phyloP scores from a whole-genome alignment of 2,329 filamentous ascomycete genomes.

The Microdochium nivale region DNA sequence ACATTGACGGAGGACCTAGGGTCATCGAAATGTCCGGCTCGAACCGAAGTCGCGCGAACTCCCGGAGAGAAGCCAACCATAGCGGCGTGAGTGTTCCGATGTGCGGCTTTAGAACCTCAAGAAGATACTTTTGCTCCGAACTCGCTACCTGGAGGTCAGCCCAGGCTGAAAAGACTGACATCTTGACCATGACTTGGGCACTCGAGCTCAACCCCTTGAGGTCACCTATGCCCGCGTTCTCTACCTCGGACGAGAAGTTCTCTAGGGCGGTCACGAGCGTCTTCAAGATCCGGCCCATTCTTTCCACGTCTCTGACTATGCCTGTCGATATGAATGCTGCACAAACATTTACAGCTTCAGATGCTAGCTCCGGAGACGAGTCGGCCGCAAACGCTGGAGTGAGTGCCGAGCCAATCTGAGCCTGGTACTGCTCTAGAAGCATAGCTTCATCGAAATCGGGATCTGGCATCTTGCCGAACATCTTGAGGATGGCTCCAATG shows the following conservation, averaged over 20 bases:
- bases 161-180: slow-evolving; percentile 95
- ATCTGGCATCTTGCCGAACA: slow-evolving; percentile 92
- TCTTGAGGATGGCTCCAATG: slow-evolving; percentile 85
- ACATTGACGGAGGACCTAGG: slow-evolving; percentile 69
- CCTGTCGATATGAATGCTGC: slow-evolving; percentile 97
- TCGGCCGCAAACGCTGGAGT: slow-evolving; percentile 94
- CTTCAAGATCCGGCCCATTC: slow-evolving; percentile 98
- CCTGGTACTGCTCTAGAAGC: slow-evolving; percentile 94
- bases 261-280: slow-evolving; percentile 84
- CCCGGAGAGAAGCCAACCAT: slow-evolving; percentile 86
- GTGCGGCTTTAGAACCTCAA: slow-evolving; percentile 82
- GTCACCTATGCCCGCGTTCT: slow-evolving; percentile 84
- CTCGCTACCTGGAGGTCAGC: slow-evolving; percentile 94
- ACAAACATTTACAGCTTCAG: slow-evolving; percentile 93
- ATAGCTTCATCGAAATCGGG: slow-evolving; percentile 97
- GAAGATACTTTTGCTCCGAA: slow-evolving; percentile 80
- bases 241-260: slow-evolving; percentile 76
- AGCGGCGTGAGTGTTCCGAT: slow-evolving; percentile 84
- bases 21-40: slow-evolving; percentile 96
- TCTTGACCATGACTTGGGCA: slow-evolving; percentile 96
- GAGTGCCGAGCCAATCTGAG: slow-evolving; percentile 91
- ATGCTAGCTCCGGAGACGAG: slow-evolving; percentile 90
- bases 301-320: slow-evolving; percentile 92
- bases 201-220: slow-evolving; percentile 89
- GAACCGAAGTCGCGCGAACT: slow-evolving; percentile 87